A percentile compares a stretch with the other conserved stretches of the same genome.
phyloP scores from a whole-genome alignment of 177 flowering plant genomes.

The Vitis hybrid region DNA sequence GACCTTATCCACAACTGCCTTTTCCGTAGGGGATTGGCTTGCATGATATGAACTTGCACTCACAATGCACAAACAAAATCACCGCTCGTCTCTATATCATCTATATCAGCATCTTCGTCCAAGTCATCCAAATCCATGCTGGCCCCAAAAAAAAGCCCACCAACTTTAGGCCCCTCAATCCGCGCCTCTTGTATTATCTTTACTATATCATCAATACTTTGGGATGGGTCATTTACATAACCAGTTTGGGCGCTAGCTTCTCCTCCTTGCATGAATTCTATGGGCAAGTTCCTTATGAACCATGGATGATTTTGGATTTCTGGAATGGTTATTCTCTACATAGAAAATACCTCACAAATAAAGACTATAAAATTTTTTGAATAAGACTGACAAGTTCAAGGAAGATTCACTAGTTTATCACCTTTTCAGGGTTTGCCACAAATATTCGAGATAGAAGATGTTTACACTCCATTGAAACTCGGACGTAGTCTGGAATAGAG shows the following conservation, averaged over 20 bases:
- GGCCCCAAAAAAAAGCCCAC: constrained; percentile 27
- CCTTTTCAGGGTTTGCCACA: constrained; percentile 76
- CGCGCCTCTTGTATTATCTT: constrained; percentile 54
- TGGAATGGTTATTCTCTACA: constrained; percentile 68
- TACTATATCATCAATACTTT: constrained; percentile 46
- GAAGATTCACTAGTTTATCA: constrained; percentile 4
- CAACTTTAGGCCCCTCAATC: constrained; percentile 24
- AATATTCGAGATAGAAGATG: constrained; percentile 71
- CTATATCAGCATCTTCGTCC: constrained; percentile 67
- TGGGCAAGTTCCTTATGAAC: constrained; percentile 63
- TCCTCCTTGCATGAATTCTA: constrained; percentile 46
- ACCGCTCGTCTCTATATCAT: constrained; percentile 67
- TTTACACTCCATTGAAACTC: constrained; percentile 52
- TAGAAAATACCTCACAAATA: neutral
- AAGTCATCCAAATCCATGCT: constrained; percentile 76
- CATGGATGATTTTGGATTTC: constrained; percentile 67
- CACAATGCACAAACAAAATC: constrained; percentile 78
- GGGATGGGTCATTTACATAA: constrained; percentile 17
- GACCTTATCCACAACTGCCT: neutral
- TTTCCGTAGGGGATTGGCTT: neutral
- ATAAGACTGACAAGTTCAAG: neutral
- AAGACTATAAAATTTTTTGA: neutral
- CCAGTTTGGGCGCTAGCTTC: constrained; percentile 14
- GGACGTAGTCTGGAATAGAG: constrained; percentile 69
- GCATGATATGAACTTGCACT: constrained; percentile 8